Evolutionary conservation across 2,329 filamentous ascomycete species (phyloP).

Genomic region (Onygenales sp.): DNA sequence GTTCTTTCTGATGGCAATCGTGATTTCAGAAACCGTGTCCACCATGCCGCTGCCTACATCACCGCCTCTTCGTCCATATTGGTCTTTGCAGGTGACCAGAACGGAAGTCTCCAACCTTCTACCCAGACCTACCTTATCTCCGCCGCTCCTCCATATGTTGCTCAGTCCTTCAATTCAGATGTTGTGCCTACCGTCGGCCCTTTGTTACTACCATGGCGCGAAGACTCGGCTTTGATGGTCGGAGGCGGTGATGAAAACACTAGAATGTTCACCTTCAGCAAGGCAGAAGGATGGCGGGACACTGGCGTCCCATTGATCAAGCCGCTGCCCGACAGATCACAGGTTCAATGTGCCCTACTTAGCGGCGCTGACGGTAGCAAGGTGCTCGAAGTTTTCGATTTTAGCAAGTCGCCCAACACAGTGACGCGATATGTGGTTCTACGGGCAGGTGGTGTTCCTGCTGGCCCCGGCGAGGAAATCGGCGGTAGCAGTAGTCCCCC

Average conservation of each 20-base stretch:
- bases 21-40: conserved; percentile 59
- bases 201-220: conserved; percentile 64
- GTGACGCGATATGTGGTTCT: conserved; percentile 63
- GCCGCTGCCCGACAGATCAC: conserved; percentile 50
- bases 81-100: conserved; percentile 67
- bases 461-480: conserved; percentile 41
- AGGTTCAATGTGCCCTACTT: conserved; percentile 57
- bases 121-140: conserved; percentile 67
- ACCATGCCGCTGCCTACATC: conserved; percentile 70
- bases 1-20: conserved; percentile 26
- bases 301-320: conserved; percentile 55
- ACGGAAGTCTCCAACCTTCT: conserved; percentile 49
- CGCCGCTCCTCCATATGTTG: conserved; percentile 54
- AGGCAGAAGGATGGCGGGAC: conserved; percentile 54
- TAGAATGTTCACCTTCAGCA: conserved; percentile 63
- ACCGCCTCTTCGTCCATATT: conserved; percentile 61
- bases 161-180: conserved; percentile 49
- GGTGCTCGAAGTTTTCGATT: conserved; percentile 68
- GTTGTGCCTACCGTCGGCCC: conserved; percentile 57
- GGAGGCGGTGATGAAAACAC: conserved; percentile 61
- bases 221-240: conserved; percentile 60
- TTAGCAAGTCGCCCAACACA: conserved; percentile 61
- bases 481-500: conserved; percentile 20
- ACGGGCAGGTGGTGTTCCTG: conserved; percentile 46
- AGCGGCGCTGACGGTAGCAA: conserved; percentile 66